Conservation (phyloP, 331 rosid species). For the Cydonia oblonga region DNA sequence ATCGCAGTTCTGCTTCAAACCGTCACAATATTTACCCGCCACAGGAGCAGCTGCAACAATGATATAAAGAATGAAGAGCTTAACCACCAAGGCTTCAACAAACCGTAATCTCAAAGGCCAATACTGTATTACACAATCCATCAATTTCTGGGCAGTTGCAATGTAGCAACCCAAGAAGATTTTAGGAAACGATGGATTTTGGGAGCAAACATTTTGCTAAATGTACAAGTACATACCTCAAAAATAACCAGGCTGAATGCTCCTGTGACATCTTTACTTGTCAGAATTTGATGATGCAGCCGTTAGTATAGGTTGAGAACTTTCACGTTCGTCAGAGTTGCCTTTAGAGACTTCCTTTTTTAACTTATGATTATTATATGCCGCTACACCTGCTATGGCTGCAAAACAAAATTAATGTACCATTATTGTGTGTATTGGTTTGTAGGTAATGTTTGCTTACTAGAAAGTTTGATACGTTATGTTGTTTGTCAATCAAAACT, state of each 20-base stretch:
- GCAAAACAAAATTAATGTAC: constrained; percentile 9
- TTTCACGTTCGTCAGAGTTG: constrained; percentile 25
- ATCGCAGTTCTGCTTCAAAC: constrained; percentile 14
- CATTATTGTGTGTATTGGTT: neutral
- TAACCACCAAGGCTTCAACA: constrained; percentile 6
- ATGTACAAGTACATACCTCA: constrained; percentile 28
- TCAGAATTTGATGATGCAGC: constrained; percentile 28
- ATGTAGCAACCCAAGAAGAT: neutral
- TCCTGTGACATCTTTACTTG: constrained; percentile 35
- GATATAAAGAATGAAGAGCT: constrained; percentile 1
- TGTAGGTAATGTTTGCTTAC: neutral
- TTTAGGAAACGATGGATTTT: neutral
- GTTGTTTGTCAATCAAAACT: neutral
- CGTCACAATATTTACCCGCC: neutral
- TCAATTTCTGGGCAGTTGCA: constrained; percentile 13
- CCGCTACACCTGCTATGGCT: constrained; percentile 97
- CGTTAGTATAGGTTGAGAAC: constrained; percentile 28
- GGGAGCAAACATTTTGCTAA: neutral
- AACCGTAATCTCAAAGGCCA: constrained; percentile 5
- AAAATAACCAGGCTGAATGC: constrained; percentile 20
- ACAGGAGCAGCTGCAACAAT: constrained; percentile 28
- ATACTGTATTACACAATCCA: constrained; percentile 2
- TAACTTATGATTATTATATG: constrained; percentile 82
- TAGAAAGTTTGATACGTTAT: neutral
- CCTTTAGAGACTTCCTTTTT: constrained; percentile 59